phyloP scores from a whole-genome alignment of 1,284 basidiomycete genomes.

The Apiotrichum gamsii region DNA sequence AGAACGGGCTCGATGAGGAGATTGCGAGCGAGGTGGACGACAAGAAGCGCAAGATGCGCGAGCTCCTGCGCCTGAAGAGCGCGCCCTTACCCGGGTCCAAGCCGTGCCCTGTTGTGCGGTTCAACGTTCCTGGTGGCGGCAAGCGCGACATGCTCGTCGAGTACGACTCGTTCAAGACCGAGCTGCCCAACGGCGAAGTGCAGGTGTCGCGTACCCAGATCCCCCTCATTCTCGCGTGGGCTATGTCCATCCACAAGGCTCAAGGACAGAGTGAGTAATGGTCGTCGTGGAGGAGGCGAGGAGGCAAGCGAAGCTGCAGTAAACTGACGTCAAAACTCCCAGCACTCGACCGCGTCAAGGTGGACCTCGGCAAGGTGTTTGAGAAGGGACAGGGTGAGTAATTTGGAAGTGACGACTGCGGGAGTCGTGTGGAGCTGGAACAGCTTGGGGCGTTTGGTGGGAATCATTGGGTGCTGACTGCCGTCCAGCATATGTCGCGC shows the following conservation, averaged over 20 bases:
- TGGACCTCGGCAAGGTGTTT: slow-evolving; percentile 53
- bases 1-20: slow-evolving; percentile 17
- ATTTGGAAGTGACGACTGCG: too few relatives aligned
- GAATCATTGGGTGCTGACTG: too few relatives aligned
- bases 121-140: slow-evolving; percentile 58
- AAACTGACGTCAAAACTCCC: slow-evolving; percentile 7
- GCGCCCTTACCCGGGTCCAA: slow-evolving; percentile 25
- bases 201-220: slow-evolving; percentile 68
- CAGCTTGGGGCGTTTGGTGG: too few relatives aligned
- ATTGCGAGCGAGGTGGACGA: slow-evolving; percentile 21
- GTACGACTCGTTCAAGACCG: slow-evolving; percentile 75
- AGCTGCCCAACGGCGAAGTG: slow-evolving; percentile 72
- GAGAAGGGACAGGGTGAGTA: slow-evolving; percentile 65
- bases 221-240: slow-evolving; percentile 82
- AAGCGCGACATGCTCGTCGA: slow-evolving; percentile 56
- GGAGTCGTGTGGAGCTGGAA: too few relatives aligned
- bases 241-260: slow-evolving; percentile 91
- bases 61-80: slow-evolving; percentile 28
- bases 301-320: neutral
- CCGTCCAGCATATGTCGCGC: slow-evolving; percentile 86
- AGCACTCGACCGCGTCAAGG: slow-evolving; percentile 46
- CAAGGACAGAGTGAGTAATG: slow-evolving; percentile 67
- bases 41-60: slow-evolving; percentile 44
- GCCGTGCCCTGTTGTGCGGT: slow-evolving; percentile 69
- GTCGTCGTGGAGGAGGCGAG: too few relatives aligned